These are phyloP conservation scores for Byssothecium circinans DNA, from an alignment of 2,329 filamentous ascomycete genomes.

Conservation along the genomic window DNA sequence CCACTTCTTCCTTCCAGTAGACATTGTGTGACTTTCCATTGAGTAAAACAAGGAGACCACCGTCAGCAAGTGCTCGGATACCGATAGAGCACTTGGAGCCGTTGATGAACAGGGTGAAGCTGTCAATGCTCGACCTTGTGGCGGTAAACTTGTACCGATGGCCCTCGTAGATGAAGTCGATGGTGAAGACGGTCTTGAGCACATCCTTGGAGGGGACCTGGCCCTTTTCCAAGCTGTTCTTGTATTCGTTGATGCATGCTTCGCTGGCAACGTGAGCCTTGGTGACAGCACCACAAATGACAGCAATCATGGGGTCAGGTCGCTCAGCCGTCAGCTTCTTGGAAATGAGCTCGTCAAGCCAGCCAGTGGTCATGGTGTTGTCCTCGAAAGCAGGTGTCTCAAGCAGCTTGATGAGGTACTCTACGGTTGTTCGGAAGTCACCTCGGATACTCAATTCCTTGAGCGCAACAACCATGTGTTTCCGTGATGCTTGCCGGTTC, in stretches of 20 bases:
- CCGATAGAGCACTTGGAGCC: constrained; percentile 94
- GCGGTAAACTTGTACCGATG: constrained; percentile 97
- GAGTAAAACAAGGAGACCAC: constrained; percentile 87
- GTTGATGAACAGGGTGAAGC: constrained; percentile 98
- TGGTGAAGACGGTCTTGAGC: constrained; percentile 93
- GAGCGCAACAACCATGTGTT: constrained; percentile 98
- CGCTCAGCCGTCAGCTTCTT: constrained; percentile 97
- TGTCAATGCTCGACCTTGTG: constrained; percentile 86
- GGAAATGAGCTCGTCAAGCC: constrained; percentile 97
- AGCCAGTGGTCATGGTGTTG: constrained; percentile 98
- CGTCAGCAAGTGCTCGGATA: constrained; percentile 88
- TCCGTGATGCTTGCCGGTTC: constrained; percentile 91
- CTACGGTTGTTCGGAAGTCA: constrained; percentile 97
- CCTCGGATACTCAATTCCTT: constrained; percentile 99
- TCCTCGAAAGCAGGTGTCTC: constrained; percentile 98
- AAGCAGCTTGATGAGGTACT: constrained; percentile 97
- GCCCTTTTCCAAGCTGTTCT: constrained; percentile 87
- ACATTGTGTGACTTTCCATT: constrained; percentile 94
- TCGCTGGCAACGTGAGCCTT: constrained; percentile 97
- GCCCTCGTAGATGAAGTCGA: constrained; percentile 99
- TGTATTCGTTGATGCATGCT: constrained; percentile 82
- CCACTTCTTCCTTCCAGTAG: constrained; percentile 99
- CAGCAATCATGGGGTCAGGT: constrained; percentile 89
- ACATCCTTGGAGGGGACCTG: constrained; percentile 97
- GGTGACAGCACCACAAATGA: constrained; percentile 91